Base-by-base conservation (phyloP, 371 early-diverging fungal genomes). In the Nematocida sp. region DNA sequence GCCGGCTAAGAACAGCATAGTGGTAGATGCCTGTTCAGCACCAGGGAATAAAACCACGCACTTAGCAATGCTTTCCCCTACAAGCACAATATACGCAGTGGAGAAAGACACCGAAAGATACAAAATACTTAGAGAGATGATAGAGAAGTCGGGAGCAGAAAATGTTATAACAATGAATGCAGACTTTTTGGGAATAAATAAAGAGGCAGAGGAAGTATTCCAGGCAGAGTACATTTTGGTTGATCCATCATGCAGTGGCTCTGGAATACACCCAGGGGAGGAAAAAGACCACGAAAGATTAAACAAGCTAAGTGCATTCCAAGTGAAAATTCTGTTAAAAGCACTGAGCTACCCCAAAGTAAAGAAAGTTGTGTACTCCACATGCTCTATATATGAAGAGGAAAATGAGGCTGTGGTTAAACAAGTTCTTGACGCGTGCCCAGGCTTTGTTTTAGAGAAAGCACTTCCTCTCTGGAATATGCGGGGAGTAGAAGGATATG, bases 31-130 rank as follows among this genome's bases (percentile, higher is more conserved):
- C 3, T 97, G 97, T 85, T 95, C 97, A 20, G 96, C 97, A 0
- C 99, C 99, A 4, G 98, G 99, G n/a, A 96, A 94, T 86, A 96
- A 95, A 86, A 94, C 95, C 7, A 91, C 94, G 50, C 94, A 95
- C 84, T 84, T 97, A 44, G 90, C 92, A 3, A 90, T 91, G 64
- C 84, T 93, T 25, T 92, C 90, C 18, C 93, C 93, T 72, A 89
- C 89, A 4, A 97, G 96, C 9, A 89, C 87, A 64, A 90, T 98
- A 46, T 92, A 90, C 86, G 96, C 96, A 0, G 92, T 94, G 82
- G 98, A 98, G 86, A 88, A 90, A 82, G 92, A 95, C 85, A 83
- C 87, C 46, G 86, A 90, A 13, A 90, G 98, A 72, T 87, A 93
- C 54, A 90, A 91, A 42, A 89, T 91, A 7, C 89, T 98, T 58